Conservation (phyloP, 306 rosid genomes). For the Biancaea sappan region DNA sequence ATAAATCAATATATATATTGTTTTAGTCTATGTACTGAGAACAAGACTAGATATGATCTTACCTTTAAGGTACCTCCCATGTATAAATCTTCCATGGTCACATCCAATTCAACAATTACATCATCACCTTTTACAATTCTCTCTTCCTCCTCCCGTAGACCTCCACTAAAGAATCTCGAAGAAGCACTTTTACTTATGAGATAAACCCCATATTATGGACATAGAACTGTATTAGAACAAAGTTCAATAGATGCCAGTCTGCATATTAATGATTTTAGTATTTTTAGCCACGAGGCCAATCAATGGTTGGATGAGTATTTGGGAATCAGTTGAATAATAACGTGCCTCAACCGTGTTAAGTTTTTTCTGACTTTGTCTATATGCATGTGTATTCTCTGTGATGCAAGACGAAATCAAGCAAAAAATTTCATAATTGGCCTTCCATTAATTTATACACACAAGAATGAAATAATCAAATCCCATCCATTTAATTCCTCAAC, state of each 20-base stretch:
- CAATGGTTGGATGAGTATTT: background rate
- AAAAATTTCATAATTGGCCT: background rate
- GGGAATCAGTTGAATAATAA: background rate
- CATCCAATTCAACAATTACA: conserved; percentile 69
- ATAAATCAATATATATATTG: conserved; percentile 2
- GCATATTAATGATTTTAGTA: background rate
- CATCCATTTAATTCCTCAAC: background rate
- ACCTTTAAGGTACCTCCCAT: conserved; percentile 85
- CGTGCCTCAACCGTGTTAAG: background rate
- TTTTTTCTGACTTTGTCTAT: background rate
- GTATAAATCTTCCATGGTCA: conserved; percentile 69
- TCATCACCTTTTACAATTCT: conserved; percentile 69
- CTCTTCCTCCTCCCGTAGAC: conserved; percentile 67
- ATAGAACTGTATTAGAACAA: background rate
- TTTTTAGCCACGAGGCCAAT: background rate
- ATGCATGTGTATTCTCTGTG: background rate
- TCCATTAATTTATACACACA: background rate
- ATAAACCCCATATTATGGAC: background rate
- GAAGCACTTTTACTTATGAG: conserved; percentile 16
- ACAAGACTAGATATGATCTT: background rate
- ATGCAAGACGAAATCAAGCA: background rate
- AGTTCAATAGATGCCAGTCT: background rate
- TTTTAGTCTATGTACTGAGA: background rate
- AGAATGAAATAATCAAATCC: background rate
- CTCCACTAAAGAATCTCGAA: conserved; percentile 71